Evolutionary conservation across 1,284 basidiomycete species (phyloP), one percentile per base, ranked within the genome.

Genomic region (Ceraceosorus bombacis): DNA sequence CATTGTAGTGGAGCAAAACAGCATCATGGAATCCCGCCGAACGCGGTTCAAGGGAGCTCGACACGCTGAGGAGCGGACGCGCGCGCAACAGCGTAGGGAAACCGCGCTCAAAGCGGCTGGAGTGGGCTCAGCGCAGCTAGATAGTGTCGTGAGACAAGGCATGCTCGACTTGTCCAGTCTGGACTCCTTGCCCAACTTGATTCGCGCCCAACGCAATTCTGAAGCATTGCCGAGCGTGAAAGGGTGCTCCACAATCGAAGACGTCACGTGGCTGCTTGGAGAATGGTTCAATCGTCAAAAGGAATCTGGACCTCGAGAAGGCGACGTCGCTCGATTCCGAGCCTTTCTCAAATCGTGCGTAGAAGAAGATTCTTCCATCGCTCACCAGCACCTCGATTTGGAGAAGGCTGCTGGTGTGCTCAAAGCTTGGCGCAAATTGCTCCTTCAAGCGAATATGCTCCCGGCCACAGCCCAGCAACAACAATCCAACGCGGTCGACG

Each of bases 21-120:
- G 43, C 37, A 36, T 17, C 17, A 8, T 59, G 13, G 15, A 12
- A 17, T 41, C 49, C 12, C 56, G 46, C 41, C 36, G 46, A 27
- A 55, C 59, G 10, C 41, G 59, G 6, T 61, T 53, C 12, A 59
- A 40, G 9, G 7, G 27, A 6, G 59, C 48, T 5, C 37, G 36
- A 41, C 56, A 59, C 9, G 15, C n/a, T 9, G 10, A n/a, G 8
- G 59, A 61, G 27, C 36, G 39, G 46, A 61, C 43, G 1, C 27
- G 41, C 5, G 54, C 40, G 5, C 48, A 61, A 40, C 48, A 61
- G 38, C 49, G 59, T 5, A 49, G 54, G 8, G 6, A 17, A 10
- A 49, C 40, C 9, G 51, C 39, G 12, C 41, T 57, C 41, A 10
- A 27, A 17, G 59, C 56, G 9, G 17, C 13, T n/a, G 15, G 49